Conservation (phyloP, 768 basidiomycete genomes). For the Leucosporidium creatinivorum region DNA sequence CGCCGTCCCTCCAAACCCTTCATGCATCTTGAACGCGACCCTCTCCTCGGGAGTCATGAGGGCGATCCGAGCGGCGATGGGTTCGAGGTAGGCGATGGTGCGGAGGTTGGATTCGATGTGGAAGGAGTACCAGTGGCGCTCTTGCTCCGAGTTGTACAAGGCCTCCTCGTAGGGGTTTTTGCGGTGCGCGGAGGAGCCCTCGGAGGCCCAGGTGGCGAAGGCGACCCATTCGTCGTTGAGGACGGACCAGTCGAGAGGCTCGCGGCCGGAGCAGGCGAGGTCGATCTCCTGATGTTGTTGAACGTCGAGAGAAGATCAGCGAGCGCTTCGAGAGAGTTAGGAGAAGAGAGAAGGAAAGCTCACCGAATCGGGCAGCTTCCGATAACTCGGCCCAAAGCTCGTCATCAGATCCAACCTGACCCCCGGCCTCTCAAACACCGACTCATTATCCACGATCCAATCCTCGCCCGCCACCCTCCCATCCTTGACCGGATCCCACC, state of each 20-base stretch:
- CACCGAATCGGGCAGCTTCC: conserved; percentile 78
- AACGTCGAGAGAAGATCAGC: conserved; percentile 1
- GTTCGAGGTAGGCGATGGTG: conserved; percentile 84
- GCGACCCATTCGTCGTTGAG: conserved; percentile 81
- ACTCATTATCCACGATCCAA: conserved; percentile 56
- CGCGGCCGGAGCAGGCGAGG: conserved; percentile 87
- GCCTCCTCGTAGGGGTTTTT: conserved; percentile 95
- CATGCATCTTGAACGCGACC: conserved; percentile 65
- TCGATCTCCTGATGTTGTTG: conserved; percentile 60
- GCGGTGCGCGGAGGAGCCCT: conserved; percentile 89
- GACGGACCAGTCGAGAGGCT: conserved; percentile 88
- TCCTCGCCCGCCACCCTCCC: conserved; percentile 37
- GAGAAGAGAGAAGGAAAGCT: conserved; percentile 41
- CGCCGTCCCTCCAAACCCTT: conserved; percentile 76
- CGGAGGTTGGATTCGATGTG: conserved; percentile 81
- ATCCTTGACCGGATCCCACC: conserved; percentile 52
- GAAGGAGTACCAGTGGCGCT: conserved; percentile 96
- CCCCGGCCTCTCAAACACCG: conserved; percentile 60
- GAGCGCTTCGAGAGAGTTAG: not conserved
- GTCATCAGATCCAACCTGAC: conserved; percentile 43
- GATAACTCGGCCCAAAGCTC: conserved; percentile 81
- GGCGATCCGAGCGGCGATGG: conserved; percentile 70
- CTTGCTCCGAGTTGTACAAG: conserved; percentile 92
- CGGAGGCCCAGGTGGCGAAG: conserved; percentile 48
- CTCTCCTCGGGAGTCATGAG: conserved; percentile 85